phyloP scores from a whole-genome alignment of 352 stramenopile species.

The Phytophthora capsici region DNA sequence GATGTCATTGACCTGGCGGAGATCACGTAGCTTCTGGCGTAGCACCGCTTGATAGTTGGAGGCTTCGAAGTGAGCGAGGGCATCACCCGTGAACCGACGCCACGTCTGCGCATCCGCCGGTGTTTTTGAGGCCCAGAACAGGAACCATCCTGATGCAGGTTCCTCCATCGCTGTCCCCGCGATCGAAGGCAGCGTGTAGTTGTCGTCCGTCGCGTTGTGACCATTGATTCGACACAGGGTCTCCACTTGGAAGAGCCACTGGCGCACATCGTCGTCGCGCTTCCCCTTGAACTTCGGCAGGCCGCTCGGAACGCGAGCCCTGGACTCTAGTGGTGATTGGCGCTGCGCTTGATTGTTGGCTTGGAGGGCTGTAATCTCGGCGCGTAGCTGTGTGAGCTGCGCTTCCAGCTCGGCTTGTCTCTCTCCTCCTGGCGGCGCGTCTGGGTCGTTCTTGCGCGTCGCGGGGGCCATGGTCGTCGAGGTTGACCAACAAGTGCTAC shows the following conservation, averaged over 20 bases:
- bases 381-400: slow-evolving; percentile 1
- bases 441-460: slow-evolving; percentile 7
- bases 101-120: slow-evolving; percentile 16
- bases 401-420: slow-evolving; percentile 10
- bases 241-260: slow-evolving; percentile 29
- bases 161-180: slow-evolving; percentile 17
- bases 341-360: neutral
- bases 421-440: too few species aligned
- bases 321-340: neutral
- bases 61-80: slow-evolving; percentile 19
- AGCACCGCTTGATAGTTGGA: slow-evolving; percentile 35
- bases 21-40: too few species aligned
- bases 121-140: slow-evolving; percentile 19
- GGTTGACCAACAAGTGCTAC: slow-evolving; percentile 26
- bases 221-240: slow-evolving; percentile 22
- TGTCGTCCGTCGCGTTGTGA: too few species aligned
- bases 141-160: slow-evolving; percentile 22
- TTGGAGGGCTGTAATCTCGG: slow-evolving; percentile 3
- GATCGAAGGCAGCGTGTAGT: slow-evolving; percentile 11
- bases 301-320: slow-evolving; percentile 13
- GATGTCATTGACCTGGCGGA: too few species aligned
- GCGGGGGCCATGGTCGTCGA: slow-evolving; percentile 6
- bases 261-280: slow-evolving; percentile 20
- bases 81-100: slow-evolving; percentile 5
- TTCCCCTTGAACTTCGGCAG: slow-evolving; percentile 16